A percentile compares a stretch with the other conserved stretches of the same genome.
Conservation (phyloP, 306 rosid species). For the Quillaja saponaria region DNA sequence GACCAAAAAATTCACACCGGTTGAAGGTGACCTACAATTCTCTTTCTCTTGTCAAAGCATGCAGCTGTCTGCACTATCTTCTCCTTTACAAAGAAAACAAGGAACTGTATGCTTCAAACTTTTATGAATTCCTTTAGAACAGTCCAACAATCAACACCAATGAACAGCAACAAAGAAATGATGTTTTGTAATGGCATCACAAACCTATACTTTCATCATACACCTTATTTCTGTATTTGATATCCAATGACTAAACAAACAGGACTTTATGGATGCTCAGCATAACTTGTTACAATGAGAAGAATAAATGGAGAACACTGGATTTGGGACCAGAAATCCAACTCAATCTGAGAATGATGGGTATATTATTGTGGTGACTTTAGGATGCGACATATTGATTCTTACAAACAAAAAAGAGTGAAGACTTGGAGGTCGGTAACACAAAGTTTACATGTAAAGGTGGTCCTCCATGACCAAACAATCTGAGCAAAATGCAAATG, state of each 20-base stretch:
- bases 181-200: constrained; percentile 13
- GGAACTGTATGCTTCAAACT: constrained; percentile 22
- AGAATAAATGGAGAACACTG: constrained; percentile 31
- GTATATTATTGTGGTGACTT: constrained; percentile 38
- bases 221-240: constrained; percentile 4
- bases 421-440: constrained; percentile 35
- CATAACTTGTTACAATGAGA: constrained; percentile 25
- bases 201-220: not conserved
- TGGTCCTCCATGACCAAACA: constrained; percentile 3
- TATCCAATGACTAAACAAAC: constrained; percentile 15
- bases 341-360: constrained; percentile 48
- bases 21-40: constrained; percentile 34
- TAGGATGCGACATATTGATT: constrained; percentile 33
- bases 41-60: constrained; percentile 45
- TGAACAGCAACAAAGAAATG: constrained; percentile 5
- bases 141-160: constrained; percentile 27
- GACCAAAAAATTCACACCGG: constrained; percentile 46
- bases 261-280: constrained; percentile 24
- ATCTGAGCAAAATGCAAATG: not conserved
- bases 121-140: constrained; percentile 51
- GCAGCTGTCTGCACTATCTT: constrained; percentile 39
- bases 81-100: constrained; percentile 29
- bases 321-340: constrained; percentile 56
- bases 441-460: constrained; percentile 18
- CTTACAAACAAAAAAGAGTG: constrained; percentile 22